Evolutionary conservation across 306 rosid species (phyloP).

Genomic region (Cercis canadensis): DNA sequence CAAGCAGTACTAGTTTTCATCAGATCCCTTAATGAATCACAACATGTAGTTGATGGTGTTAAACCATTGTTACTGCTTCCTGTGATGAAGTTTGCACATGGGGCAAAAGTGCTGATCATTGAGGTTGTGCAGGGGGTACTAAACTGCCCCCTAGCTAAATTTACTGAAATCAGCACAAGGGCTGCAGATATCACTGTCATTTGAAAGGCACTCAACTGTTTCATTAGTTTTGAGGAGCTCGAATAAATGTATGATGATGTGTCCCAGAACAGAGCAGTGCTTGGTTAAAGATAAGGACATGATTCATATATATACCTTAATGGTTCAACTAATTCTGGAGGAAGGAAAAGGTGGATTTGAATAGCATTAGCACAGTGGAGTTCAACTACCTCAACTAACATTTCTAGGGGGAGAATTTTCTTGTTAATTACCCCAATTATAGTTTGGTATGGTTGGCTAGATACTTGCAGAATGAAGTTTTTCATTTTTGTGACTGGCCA

Average conservation of each 20-base stretch:
- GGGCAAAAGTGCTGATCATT: conserved; percentile 70
- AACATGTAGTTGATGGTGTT: conserved; percentile 54
- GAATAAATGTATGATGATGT: background rate
- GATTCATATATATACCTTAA: conserved; percentile 37
- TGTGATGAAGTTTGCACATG: conserved; percentile 74
- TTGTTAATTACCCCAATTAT: background rate
- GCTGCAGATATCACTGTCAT: conserved; percentile 36
- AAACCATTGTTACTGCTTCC: conserved; percentile 71
- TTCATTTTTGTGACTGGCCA: background rate
- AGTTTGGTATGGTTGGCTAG: conserved; percentile 48
- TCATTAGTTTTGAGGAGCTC: conserved; percentile 52
- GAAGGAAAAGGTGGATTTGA: conserved; percentile 40
- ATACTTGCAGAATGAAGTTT: background rate
- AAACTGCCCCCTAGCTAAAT: conserved; percentile 41
- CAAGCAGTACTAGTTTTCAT: too few relatives aligned
- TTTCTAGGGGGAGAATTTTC: conserved; percentile 19
- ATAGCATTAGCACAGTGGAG: conserved; percentile 41
- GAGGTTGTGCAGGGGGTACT: conserved; percentile 68
- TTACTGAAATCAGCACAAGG: background rate
- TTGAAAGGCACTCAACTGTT: conserved; percentile 34
- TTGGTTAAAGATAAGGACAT: conserved; percentile 21
- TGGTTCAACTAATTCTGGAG: background rate
- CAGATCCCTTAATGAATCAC: conserved; percentile 58
- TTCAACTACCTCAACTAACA: conserved; percentile 62
- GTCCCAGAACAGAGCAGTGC: conserved; percentile 19